phyloP scores from a whole-genome alignment of 495 filamentous ascomycete genomes.

The Alectoria sarmentosa region DNA sequence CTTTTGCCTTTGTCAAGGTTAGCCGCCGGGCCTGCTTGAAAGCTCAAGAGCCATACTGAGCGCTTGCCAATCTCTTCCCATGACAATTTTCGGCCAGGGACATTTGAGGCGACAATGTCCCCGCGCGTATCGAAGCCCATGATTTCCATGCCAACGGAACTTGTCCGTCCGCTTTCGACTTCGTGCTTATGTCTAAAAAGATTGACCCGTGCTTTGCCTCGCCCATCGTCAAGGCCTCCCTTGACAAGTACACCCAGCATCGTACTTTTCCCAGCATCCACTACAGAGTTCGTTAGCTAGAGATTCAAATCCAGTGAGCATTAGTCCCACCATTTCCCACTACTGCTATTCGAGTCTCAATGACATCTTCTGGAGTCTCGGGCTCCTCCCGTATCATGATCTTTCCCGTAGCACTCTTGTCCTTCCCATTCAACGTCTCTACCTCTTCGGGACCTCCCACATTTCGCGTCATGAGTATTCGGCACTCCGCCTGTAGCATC shows the following conservation, averaged over 20 bases:
- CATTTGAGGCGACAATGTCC: slow-evolving; percentile 71
- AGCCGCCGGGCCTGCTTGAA: slow-evolving; percentile 11
- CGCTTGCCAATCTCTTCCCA: slow-evolving; percentile 98
- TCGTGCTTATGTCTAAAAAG: slow-evolving; percentile 98
- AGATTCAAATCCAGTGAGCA: background rate
- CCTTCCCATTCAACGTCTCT: slow-evolving; percentile 51
- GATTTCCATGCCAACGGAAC: slow-evolving; percentile 97
- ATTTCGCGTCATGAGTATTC: slow-evolving; percentile 79
- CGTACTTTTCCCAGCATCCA: slow-evolving; percentile 95
- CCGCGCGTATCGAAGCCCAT: slow-evolving; percentile 94
- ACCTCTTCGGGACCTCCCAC: slow-evolving; percentile 74
- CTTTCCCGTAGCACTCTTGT: slow-evolving; percentile 70
- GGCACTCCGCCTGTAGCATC: slow-evolving; percentile 62
- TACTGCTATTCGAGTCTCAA: slow-evolving; percentile 94
- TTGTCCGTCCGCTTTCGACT: slow-evolving; percentile 88
- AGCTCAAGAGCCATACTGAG: slow-evolving; percentile 43
- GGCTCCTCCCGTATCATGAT: slow-evolving; percentile 73
- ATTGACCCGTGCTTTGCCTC: slow-evolving; percentile 90
- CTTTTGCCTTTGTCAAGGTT: slow-evolving; percentile 53
- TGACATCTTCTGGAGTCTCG: slow-evolving; percentile 71
- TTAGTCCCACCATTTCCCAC: slow-evolving; percentile 70
- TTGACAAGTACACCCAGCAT: slow-evolving; percentile 96
- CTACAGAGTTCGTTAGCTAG: slow-evolving; percentile 35
- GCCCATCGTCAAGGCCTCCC: slow-evolving; percentile 88
- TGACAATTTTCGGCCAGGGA: slow-evolving; percentile 78